Evolutionary conservation across 2,329 filamentous ascomycete species (phyloP), one percentile per base, ranked within the genome.

Genomic region (Aspergillus sp.): DNA sequence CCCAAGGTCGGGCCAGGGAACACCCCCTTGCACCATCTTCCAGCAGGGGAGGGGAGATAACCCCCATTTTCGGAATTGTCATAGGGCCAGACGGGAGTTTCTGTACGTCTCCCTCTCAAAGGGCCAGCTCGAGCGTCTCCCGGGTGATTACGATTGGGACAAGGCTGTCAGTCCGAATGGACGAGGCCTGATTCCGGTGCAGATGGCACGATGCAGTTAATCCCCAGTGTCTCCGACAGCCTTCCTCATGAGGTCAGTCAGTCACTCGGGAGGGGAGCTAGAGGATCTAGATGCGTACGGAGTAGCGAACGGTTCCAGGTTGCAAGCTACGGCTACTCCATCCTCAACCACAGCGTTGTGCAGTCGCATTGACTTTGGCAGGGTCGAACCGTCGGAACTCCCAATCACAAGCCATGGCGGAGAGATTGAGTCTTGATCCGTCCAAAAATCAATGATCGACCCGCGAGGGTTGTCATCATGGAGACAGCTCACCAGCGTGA

Each of bases 401-500:
- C 59, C 57, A 60, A 61, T 61, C 54, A 57, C 20, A 34, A 46
- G 23, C 47, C 45, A 42, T 45, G 29, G 34, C 45, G 41, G 32
- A 45, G 47, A 54, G 56, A 60, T 56, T 53, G 42, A 49, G 52
- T 53, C 52, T 52, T 60, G 55, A 58, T 54, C 57, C 52, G 53
- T 56, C 59, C 46, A 53, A 58, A 60, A 54, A 36, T 50, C 45
- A 55, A 60, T 57, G 58, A 58, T 57, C 58, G 50, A 49, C 51
- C 52, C 46, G 46, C 21, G 49, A 53, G 41, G 57, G 49, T 48
- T 54, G 49, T 54, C 52, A 54, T 52, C 47, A 47, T n/a, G 47
- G 41, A 52, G 58, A 60, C 59, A 61, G 56, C 59, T 61, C 58
- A 57, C 49, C 56, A 53, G 46, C 47, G 32, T 52, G 38, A 34